These are phyloP conservation scores for Schwanniomyces etchellsii DNA, from an alignment of 1,139 yeast genomes.

Conservation along the genomic window DNA sequence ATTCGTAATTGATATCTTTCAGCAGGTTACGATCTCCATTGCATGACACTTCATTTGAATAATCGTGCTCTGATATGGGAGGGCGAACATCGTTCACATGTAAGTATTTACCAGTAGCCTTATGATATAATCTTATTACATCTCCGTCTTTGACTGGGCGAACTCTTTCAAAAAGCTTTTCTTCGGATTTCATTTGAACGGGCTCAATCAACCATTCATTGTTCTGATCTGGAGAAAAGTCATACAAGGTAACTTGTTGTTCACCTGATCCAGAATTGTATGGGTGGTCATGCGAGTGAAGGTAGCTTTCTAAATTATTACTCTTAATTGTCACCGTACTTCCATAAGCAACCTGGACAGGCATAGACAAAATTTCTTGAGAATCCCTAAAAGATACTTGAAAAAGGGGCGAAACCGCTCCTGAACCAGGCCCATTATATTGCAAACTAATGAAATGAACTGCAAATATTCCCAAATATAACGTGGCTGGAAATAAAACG, in stretches of 20 bases:
- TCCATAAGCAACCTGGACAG: constrained; percentile 57
- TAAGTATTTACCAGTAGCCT: constrained; percentile 52
- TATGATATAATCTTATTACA: constrained; percentile 56
- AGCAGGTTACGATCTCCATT: constrained; percentile 40
- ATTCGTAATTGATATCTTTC: constrained; percentile 50
- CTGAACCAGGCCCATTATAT: constrained; percentile 45
- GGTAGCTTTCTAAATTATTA: constrained; percentile 52
- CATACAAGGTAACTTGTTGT: constrained; percentile 66
- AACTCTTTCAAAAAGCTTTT: constrained; percentile 23
- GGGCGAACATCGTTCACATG: constrained; percentile 59
- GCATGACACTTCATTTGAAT: constrained; percentile 68
- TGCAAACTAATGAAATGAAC: constrained; percentile 47
- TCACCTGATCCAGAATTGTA: constrained; percentile 53
- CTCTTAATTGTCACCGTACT: constrained; percentile 66
- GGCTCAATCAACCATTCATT: constrained; percentile 68
- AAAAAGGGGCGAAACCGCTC: constrained; percentile 51
- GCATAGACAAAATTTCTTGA: constrained; percentile 26
- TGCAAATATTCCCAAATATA: constrained; percentile 45
- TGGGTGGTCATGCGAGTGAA: constrained; percentile 57
- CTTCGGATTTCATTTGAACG: constrained; percentile 24
- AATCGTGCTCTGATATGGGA: constrained; percentile 77
- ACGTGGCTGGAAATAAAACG: constrained; percentile 41
- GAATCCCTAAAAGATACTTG: constrained; percentile 45
- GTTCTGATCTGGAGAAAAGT: constrained; percentile 43
- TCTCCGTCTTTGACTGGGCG: constrained; percentile 44